Evolutionary conservation across 176 grass and related monocot species (phyloP), one percentile per base, ranked within the genome.

Genomic region (Avena sativa): DNA sequence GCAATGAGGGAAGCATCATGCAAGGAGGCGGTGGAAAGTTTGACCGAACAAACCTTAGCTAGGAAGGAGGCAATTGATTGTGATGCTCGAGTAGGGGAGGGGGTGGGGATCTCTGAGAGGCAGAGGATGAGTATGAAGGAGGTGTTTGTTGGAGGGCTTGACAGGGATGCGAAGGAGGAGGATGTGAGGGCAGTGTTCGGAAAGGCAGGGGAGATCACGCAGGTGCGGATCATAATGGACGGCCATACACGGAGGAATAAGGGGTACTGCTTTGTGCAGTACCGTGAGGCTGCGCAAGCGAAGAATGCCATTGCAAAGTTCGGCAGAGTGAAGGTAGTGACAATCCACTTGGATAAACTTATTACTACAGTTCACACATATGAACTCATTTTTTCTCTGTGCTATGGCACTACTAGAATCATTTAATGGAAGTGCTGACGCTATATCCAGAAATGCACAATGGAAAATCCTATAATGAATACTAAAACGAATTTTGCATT

Each of bases 121-220:
- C 87, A 88, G 85, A 95, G 60, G 59, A 82, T 34, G 85, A 91
- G 59, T 86, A 86, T 69, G 50, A 93, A 67, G 3, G 94, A 95
- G 81, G 90, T 93, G 71, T 95, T 95, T 74, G 88, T 95, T 66
- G 94, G 91, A 30, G 94, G 89, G 48, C 77, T 95, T 59, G 51
- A 86, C 55, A 85, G 89, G 83, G 87, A 88, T 7, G 87, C 88
- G 0, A 82, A 53, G 85, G 94, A 95, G 75, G 88, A 81, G 32
- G 91, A 95, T 51, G 70, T 91, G 68, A 91, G 87, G 58, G 66
- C 32, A 17, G 91, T 78, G 55, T 89, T 93, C 9, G 74, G 13
- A 6, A 83, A 81, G 74, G 87, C 84, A 0, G 91, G 91, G 40
- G 87, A 93, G 12, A 91, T 93, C 72, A 30, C 90, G 1, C 89